phyloP scores from a whole-genome alignment of 805 yeast species.

The Zygosaccharomyces bisporus region DNA sequence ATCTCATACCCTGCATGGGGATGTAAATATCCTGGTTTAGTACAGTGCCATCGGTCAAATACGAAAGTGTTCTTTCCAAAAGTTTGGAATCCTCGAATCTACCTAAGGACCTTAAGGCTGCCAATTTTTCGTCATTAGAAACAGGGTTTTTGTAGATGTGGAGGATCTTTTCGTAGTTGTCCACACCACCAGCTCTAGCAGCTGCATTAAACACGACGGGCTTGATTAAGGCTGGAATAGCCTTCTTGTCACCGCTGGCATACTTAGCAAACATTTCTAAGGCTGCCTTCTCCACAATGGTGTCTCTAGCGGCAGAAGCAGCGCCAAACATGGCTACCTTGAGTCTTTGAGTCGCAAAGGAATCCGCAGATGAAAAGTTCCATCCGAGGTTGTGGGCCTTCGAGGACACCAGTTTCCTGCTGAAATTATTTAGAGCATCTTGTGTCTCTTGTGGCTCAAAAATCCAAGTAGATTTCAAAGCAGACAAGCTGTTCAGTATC shows the following conservation, averaged over 20 bases:
- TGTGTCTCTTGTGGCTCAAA: conserved; percentile 48
- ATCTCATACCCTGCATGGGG: conserved; percentile 71
- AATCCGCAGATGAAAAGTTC: conserved; percentile 52
- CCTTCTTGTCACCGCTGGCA: conserved; percentile 58
- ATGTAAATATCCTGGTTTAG: conserved; percentile 72
- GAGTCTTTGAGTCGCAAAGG: conserved; percentile 61
- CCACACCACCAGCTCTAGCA: conserved; percentile 58
- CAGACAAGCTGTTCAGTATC: conserved; percentile 47
- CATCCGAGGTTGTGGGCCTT: conserved; percentile 61
- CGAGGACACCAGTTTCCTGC: conserved; percentile 50
- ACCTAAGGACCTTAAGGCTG: conserved; percentile 70
- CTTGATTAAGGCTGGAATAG: conserved; percentile 72
- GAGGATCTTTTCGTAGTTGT: conserved; percentile 60
- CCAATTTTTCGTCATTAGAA: conserved; percentile 61
- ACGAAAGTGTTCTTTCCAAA: conserved; percentile 52
- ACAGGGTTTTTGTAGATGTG: conserved; percentile 56
- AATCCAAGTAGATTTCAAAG: conserved; percentile 50
- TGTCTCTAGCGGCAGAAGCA: conserved; percentile 53
- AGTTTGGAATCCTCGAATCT: conserved; percentile 50
- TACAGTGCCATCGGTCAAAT: conserved; percentile 54
- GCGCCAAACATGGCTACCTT: conserved; percentile 59
- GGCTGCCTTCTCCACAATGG: conserved; percentile 45
- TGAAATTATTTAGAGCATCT: conserved; percentile 50
- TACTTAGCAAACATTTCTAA: conserved; percentile 49
- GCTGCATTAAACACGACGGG: conserved; percentile 61